Evolutionary conservation across 2,329 filamentous ascomycete genomes (phyloP).

Genomic region (Pleurostoma richardsiae): DNA sequence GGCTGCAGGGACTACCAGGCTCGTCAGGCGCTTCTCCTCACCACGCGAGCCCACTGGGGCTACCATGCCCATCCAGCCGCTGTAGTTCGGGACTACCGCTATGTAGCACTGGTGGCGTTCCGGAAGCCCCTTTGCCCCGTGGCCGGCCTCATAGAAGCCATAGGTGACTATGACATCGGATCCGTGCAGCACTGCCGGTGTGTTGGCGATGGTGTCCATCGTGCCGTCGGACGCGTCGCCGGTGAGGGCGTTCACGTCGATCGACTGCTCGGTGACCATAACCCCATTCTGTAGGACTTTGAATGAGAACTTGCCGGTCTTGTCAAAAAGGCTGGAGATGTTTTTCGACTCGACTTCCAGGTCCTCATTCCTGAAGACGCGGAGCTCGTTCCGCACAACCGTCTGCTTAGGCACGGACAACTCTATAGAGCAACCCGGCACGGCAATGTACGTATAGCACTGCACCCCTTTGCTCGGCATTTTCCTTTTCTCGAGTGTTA

Average conservation of each 20-base stretch:
- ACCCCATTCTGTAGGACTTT: conserved; percentile 30
- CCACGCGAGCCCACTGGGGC: conserved; percentile 30
- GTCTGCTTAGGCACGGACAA: conserved; percentile 34
- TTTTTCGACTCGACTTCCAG: conserved; percentile 39
- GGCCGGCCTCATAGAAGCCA: conserved; percentile 43
- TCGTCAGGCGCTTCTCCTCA: conserved; percentile 32
- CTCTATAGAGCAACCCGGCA: conserved; percentile 33
- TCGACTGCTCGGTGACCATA: conserved; percentile 34
- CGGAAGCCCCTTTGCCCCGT: conserved; percentile 34
- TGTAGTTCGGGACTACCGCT: conserved; percentile 35
- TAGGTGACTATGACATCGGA: conserved; percentile 34
- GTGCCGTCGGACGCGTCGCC: conserved; percentile 35
- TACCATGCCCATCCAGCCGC: conserved; percentile 35
- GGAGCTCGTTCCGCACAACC: conserved; percentile 23
- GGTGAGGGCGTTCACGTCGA: conserved; percentile 39
- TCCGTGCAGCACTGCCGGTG: conserved; percentile 21
- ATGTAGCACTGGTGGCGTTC: conserved; percentile 38
- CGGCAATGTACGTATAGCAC: conserved; percentile 30
- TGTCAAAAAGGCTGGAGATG: conserved; percentile 34
- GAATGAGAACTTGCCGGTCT: conserved; percentile 37
- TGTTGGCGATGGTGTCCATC: conserved; percentile 25
- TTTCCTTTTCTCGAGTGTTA: conserved; percentile 2
- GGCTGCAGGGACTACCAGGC: conserved; percentile 36
- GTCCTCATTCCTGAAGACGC: conserved; percentile 28
- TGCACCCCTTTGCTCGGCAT: conserved; percentile 38